Evolutionary conservation across 257 asterid species (phyloP).

Genomic region (Capsicum rhomboideum): DNA sequence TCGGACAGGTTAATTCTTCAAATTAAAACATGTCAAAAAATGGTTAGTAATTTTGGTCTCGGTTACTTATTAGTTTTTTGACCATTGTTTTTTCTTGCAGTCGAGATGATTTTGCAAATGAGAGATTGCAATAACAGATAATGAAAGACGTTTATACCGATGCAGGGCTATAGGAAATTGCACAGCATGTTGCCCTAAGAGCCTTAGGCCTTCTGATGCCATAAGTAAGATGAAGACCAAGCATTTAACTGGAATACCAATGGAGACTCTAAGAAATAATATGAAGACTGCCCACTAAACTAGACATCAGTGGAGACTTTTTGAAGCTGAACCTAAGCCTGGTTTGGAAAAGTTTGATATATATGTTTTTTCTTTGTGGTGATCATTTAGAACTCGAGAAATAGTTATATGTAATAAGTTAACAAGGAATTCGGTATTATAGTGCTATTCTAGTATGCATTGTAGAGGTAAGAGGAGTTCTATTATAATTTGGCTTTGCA

Average conservation of each 20-base stretch:
- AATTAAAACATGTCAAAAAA: background rate
- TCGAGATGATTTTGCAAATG: slow-evolving; percentile 57
- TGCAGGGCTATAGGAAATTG: slow-evolving; percentile 75
- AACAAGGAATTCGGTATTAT: background rate
- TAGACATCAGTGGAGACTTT: background rate
- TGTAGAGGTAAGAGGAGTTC: no score
- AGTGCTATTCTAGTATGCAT: background rate
- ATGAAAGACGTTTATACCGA: slow-evolving; percentile 32
- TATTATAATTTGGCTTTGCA: no score
- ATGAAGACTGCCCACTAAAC: background rate
- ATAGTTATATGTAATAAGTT: background rate
- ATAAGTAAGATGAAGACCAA: slow-evolving; percentile 58
- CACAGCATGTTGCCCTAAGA: slow-evolving; percentile 52
- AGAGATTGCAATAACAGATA: slow-evolving; percentile 51
- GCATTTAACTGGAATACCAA: slow-evolving; percentile 25
- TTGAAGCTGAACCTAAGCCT: background rate
- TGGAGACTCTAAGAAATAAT: slow-evolving; percentile 15
- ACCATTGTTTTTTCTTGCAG: slow-evolving; percentile 8
- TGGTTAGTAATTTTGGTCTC: background rate
- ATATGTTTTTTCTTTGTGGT: background rate
- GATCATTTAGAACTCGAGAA: no score
- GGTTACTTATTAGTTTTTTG: background rate
- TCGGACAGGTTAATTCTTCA: slow-evolving; percentile 41
- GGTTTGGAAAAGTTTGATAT: background rate
- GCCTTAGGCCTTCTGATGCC: slow-evolving; percentile 66